phyloP scores from a whole-genome alignment of 805 yeast species.

The Hermanozyma aechmeae region DNA sequence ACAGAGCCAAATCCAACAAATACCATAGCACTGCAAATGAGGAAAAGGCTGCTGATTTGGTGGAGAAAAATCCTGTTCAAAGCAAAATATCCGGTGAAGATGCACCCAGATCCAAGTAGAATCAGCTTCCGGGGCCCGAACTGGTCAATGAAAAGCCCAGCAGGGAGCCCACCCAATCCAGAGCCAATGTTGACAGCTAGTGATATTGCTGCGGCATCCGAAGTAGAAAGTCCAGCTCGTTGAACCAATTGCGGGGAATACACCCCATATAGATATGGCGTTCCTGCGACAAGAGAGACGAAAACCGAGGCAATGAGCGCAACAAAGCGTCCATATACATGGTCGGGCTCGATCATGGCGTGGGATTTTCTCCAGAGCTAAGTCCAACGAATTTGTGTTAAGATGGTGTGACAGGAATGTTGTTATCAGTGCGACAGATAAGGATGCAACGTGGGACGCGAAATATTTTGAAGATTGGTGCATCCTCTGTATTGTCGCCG shows the following conservation, averaged over 20 bases:
- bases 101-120: constrained; percentile 44
- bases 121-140: constrained; percentile 48
- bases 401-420: too few relatives aligned
- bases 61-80: constrained; percentile 39
- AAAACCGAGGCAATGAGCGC: constrained; percentile 27
- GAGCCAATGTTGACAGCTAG: constrained; percentile 56
- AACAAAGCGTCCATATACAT: constrained; percentile 10
- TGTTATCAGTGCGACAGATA: too few relatives aligned
- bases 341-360: constrained; percentile 3
- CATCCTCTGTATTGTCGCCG: too few relatives aligned
- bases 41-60: constrained; percentile 25
- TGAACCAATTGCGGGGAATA: constrained; percentile 64
- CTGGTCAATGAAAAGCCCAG: constrained; percentile 58
- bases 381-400: too few relatives aligned
- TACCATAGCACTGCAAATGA: constrained; percentile 41
- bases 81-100: constrained; percentile 45
- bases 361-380: too few relatives aligned
- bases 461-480: too few relatives aligned
- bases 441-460: too few relatives aligned
- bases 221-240: constrained; percentile 46
- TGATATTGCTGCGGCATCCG: constrained; percentile 57
- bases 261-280: constrained; percentile 67
- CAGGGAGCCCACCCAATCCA: constrained; percentile 61
- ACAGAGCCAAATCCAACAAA: constrained; percentile 61
- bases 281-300: constrained; percentile 62